Evolutionary conservation across 148 eudicot genomes (phyloP), one percentile per base, ranked within the genome.

Genomic region (Vaccinium corymbosum): DNA sequence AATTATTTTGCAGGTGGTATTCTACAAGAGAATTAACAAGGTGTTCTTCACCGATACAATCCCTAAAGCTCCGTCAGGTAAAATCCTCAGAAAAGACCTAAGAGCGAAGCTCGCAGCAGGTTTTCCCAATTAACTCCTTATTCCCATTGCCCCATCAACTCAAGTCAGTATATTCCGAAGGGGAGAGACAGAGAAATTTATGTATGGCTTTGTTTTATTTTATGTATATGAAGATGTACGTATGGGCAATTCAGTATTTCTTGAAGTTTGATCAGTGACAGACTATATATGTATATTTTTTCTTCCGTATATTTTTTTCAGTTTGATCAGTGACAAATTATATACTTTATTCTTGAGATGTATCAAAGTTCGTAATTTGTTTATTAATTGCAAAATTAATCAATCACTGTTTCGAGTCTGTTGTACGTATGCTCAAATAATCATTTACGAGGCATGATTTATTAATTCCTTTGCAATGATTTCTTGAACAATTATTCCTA

Each of bases 1-100:
- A 76, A 56, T 16, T 27, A n/a, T 50, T 79, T 57, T 79, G 81
- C 90, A 97, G 98, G 99, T 97, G 84, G 93, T 94, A 9, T 97
- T 94, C 56, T 94, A 97, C 88, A 97, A 97, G 90, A 91, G 97
- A 88, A 84, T 97, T 82, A 84, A 84, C 9, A 83, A 85, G 0
- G 96, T 93, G 7, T 93, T 94, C 87, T 94, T 97, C 57, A 90
- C 88, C 22, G 98, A 97, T 49, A 78, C 95, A 0, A 92, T 97
- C 13, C 99, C 99, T 7, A 97, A 94, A 85, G 92, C 95, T 29
- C 95, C 97, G 57, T 89, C 99, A 0, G 99, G 99, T 6, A 97
- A 97, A 84, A 97, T 97, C 71, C 86, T 94, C 80, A 94, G 99
- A 88, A 97, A 97, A 84, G 99, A 94, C 82, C 90, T 94, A 74